Evolutionary conservation across 129 eudicot species (phyloP), one percentile per base, ranked within the genome.

Genomic region (Pittosporum tobira): DNA sequence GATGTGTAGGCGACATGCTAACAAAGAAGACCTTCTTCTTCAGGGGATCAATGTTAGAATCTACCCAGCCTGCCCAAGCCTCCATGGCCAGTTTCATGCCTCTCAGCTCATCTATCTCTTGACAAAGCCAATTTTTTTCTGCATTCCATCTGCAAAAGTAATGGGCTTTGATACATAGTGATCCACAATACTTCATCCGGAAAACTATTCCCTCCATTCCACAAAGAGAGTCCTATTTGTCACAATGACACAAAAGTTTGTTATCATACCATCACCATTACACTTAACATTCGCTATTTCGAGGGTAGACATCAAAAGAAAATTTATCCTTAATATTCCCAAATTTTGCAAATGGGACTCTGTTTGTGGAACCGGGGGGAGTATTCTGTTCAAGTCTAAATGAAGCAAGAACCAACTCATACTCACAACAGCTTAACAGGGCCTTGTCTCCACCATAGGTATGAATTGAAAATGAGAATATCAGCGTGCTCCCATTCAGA

Each of bases 361-460:
- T n/a, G n/a, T n/a, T n/a, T n/a, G n/a, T n/a, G n/a, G n/a, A n/a
- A n/a, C n/a, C n/a, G n/a, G n/a, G n/a, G n/a, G n/a, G n/a, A n/a
- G n/a, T n/a, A n/a, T n/a, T n/a, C n/a, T n/a, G n/a, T n/a, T 13
- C 29, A 16, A 14, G 37, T 42, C 20, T 8, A 27, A 19, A n/a
- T n/a, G 44, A 49, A 57, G 25, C 47, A n/a, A 48, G 43, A 0
- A 61, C 24, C 6, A 31, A 10, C n/a, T 37, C 54, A 46, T 61
- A 84, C 96, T 83, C 67, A 93, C 99, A 76, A 57, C 59, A 93
- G 62, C 84, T 93, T 93, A 28, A 93, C 91, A 1, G 99, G 80
- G 31, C 94, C 99, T 65, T 93, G 99, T 74, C 96, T 79, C 99
- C 99, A 93, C 99, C 99, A 93, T 63, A 93, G 66, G 46, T 93